Conservation (phyloP, 139 green algal genomes). For the Limnomonas spitsbergensis region DNA sequence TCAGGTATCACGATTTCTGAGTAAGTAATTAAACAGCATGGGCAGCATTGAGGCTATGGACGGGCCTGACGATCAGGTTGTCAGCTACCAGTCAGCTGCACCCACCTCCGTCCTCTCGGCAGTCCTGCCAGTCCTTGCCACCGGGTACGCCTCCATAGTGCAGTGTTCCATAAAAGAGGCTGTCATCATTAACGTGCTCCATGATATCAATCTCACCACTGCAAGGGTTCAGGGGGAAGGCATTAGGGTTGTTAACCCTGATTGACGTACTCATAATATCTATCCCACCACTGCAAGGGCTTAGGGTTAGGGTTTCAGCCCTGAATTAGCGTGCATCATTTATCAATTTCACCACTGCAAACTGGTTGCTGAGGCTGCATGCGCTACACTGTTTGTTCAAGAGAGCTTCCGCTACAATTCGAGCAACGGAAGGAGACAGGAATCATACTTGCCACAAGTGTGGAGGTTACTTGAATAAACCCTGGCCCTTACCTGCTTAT, state of each 20-base stretch:
- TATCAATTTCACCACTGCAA: background rate
- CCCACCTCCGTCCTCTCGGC: background rate
- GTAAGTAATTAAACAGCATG: too few species aligned
- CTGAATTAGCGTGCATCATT: too few species aligned
- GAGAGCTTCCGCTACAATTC: too few species aligned
- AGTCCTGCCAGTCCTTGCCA: too few species aligned
- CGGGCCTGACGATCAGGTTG: background rate
- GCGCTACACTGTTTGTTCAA: background rate
- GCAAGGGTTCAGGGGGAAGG: background rate
- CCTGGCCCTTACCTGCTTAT: background rate
- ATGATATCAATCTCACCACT: conserved; percentile 27
- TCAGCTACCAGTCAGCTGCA: background rate
- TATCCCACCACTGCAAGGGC: background rate
- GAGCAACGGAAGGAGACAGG: background rate
- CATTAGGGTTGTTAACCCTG: background rate
- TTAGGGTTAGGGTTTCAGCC: background rate
- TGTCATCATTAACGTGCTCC: background rate
- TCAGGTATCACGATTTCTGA: too few species aligned
- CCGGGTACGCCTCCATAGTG: background rate
- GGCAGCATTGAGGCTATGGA: background rate
- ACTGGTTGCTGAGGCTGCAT: background rate
- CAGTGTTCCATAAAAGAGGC: background rate
- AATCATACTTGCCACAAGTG: background rate
- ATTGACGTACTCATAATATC: background rate
- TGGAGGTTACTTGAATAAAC: background rate